Conservation (phyloP, 164 flowering plant genomes). For the Vitis cinerea region DNA sequence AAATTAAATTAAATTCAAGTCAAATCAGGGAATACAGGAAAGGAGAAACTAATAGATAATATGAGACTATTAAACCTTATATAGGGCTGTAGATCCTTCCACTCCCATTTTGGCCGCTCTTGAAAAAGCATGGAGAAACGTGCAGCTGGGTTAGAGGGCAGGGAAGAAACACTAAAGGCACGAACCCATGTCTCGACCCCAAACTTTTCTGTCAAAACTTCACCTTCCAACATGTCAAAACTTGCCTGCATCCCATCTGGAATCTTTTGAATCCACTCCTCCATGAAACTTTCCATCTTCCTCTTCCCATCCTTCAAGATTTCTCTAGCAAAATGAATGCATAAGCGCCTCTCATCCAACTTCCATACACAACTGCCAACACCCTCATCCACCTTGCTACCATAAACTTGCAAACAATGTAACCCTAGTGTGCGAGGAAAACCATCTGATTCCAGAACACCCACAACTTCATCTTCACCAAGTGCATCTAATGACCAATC, state of each 20-base stretch:
- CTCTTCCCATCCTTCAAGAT: slow-evolving; percentile 59
- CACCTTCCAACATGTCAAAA: slow-evolving; percentile 89
- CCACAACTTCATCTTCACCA: slow-evolving; percentile 56
- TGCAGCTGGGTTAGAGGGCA: slow-evolving; percentile 74
- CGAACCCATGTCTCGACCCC: slow-evolving; percentile 76
- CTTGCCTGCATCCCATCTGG: slow-evolving; percentile 65
- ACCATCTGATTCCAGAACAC: slow-evolving; percentile 61
- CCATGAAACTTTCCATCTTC: slow-evolving; percentile 74
- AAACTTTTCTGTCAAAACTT: slow-evolving; percentile 72
- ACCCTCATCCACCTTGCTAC: slow-evolving; percentile 39
- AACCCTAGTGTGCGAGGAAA: slow-evolving; percentile 43
- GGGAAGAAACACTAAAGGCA: slow-evolving; percentile 64
- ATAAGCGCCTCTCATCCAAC: slow-evolving; percentile 64
- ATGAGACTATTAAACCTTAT: slow-evolving; percentile 47
- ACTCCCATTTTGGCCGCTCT: slow-evolving; percentile 81
- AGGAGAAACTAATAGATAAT: slow-evolving; percentile 1
- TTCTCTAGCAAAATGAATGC: slow-evolving; percentile 69
- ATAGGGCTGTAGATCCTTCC: slow-evolving; percentile 84
- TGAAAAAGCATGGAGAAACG: slow-evolving; percentile 69
- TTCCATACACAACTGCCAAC: slow-evolving; percentile 45
- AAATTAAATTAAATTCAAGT: background rate
- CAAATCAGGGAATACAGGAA: background rate
- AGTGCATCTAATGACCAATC: slow-evolving; percentile 73
- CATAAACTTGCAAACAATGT: slow-evolving; percentile 69
- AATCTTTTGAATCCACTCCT: slow-evolving; percentile 58